These are phyloP conservation scores for Sporothrix brasiliensis DNA, from an alignment of 2,329 filamentous ascomycete species.

Conservation along the genomic window DNA sequence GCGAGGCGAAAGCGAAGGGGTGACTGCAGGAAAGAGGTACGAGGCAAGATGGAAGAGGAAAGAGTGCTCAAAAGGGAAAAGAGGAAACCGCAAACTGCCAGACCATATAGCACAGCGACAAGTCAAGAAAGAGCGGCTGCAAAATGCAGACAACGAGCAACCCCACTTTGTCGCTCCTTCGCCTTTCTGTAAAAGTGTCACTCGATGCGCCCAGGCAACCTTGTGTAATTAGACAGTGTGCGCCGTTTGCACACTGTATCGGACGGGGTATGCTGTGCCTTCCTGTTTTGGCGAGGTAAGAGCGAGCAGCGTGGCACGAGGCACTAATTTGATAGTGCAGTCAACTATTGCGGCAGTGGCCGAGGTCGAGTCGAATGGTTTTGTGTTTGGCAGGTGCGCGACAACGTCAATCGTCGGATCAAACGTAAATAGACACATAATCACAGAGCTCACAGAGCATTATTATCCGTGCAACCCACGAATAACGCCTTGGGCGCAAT, in stretches of 20 bases:
- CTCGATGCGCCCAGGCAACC: not conserved
- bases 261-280: not conserved
- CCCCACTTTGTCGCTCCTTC: slow-evolving; percentile 15
- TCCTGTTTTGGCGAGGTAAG: slow-evolving; percentile 15
- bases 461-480: slow-evolving; percentile 19
- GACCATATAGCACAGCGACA: no score
- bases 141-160: slow-evolving; percentile 19
- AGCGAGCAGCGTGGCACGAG: slow-evolving; percentile 8
- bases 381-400: slow-evolving; percentile 17
- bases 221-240: not conserved
- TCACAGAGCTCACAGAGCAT: slow-evolving; percentile 15
- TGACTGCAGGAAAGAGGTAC: not conserved
- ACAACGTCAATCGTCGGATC: not conserved
- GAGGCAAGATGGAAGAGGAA: not conserved
- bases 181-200: not conserved
- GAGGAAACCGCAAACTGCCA: not conserved
- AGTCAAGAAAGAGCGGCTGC: slow-evolving; percentile 3
- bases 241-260: not conserved
- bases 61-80: not conserved
- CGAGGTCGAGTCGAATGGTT: slow-evolving; percentile 1
- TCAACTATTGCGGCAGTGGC: slow-evolving; percentile 17
- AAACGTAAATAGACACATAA: not conserved
- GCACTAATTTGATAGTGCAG: slow-evolving; percentile 20
- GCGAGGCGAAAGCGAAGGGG: slow-evolving; percentile 7
- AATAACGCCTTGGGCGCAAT: slow-evolving; percentile 4